Evolutionary conservation across 164 flowering plant genomes (phyloP).

Genomic region (Umbellularia californica): DNA sequence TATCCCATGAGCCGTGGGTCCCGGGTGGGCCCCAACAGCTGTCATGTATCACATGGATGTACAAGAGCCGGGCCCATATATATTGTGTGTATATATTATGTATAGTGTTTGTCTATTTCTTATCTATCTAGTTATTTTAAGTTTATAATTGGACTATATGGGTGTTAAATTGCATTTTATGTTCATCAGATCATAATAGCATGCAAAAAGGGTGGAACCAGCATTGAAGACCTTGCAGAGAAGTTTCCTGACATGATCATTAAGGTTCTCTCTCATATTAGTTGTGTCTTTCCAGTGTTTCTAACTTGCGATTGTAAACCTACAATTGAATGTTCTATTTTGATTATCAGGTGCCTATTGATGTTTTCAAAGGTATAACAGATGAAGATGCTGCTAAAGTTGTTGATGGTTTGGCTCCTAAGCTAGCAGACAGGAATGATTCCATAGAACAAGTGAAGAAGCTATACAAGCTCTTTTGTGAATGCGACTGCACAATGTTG

Average conservation of each 20-base stretch:
- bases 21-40: too few species aligned
- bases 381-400: constrained; percentile 99
- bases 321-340: not conserved
- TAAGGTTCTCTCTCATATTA: constrained; percentile 45
- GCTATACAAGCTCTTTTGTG: constrained; percentile 76
- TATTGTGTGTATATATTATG: too few species aligned
- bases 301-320: not conserved
- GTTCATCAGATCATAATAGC: constrained; percentile 76
- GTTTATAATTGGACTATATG: not conserved
- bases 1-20: too few species aligned
- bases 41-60: too few species aligned
- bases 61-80: too few species aligned
- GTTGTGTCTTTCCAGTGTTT: not conserved
- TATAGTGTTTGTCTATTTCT: too few species aligned
- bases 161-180: constrained; percentile 7
- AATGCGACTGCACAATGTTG: constrained; percentile 84
- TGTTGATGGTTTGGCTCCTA: constrained; percentile 93
- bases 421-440: constrained; percentile 61
- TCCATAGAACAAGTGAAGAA: constrained; percentile 97
- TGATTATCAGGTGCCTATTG: constrained; percentile 73
- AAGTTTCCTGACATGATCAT: constrained; percentile 94
- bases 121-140: too few species aligned
- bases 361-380: constrained; percentile 91
- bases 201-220: constrained; percentile 93
- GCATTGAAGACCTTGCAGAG: constrained; percentile 99